Conservation (phyloP, 1,139 yeast species). For the Candida sp. region DNA sequence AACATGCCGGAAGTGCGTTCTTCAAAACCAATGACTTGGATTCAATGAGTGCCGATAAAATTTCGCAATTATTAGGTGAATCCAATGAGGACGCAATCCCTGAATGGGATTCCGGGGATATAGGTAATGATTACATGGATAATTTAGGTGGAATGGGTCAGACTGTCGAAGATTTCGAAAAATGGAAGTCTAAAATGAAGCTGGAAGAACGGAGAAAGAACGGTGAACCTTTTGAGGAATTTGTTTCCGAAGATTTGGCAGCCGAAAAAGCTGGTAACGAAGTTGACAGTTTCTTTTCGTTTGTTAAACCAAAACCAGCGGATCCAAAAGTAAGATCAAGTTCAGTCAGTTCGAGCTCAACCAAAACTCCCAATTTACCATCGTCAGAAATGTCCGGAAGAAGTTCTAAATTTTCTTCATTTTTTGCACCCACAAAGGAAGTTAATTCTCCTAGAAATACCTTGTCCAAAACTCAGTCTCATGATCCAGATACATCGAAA, state of each 20-base stretch:
- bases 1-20: constrained; percentile 14
- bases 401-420: constrained; percentile 47
- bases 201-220: constrained; percentile 51
- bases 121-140: constrained; percentile 25
- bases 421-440: constrained; percentile 24
- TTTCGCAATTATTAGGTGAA: constrained; percentile 33
- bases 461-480: neutral
- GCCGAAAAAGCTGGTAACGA: constrained; percentile 35
- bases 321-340: constrained; percentile 6
- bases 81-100: constrained; percentile 45
- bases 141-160: constrained; percentile 43
- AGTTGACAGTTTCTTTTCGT: constrained; percentile 52
- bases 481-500: constrained; percentile 1
- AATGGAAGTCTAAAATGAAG: constrained; percentile 64
- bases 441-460: constrained; percentile 6
- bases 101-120: constrained; percentile 48
- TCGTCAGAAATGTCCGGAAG: constrained; percentile 10
- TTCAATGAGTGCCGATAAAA: constrained; percentile 24
- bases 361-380: constrained; percentile 4
- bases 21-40: constrained; percentile 22
- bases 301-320: constrained; percentile 30
- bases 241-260: constrained; percentile 11
- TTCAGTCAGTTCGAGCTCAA: constrained; percentile 10
- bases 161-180: constrained; percentile 68
- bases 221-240: constrained; percentile 38